phyloP scores from a whole-genome alignment of 192 early-diverging fungal genomes.

The Thamnidium elegans region DNA sequence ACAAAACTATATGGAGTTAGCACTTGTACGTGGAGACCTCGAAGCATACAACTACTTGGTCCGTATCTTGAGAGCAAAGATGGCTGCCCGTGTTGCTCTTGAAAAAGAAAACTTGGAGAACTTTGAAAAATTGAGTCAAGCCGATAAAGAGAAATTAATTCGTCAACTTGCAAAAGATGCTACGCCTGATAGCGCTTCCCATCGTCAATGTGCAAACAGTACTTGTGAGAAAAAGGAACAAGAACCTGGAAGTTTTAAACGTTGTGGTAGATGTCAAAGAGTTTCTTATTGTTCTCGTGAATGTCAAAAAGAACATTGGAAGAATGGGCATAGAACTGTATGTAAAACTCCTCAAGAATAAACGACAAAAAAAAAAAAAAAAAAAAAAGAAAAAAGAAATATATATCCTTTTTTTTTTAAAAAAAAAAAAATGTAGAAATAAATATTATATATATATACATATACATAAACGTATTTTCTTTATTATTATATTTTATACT shows the following conservation, averaged over 20 bases:
- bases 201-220: slow-evolving; percentile 34
- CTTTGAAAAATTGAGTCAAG: slow-evolving; percentile 31
- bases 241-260: slow-evolving; percentile 41
- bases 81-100: slow-evolving; percentile 35
- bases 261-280: slow-evolving; percentile 49
- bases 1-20: slow-evolving; percentile 49
- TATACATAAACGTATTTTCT: slow-evolving; percentile 2
- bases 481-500: too few species aligned
- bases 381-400: slow-evolving; percentile 4
- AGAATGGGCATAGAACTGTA: slow-evolving; percentile 43
- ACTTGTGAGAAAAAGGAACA: slow-evolving; percentile 44
- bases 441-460: slow-evolving; percentile 4
- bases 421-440: too few species aligned
- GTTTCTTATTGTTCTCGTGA: slow-evolving; percentile 49
- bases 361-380: not conserved
- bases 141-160: slow-evolving; percentile 28
- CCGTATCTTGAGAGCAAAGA: slow-evolving; percentile 42
- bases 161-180: slow-evolving; percentile 32
- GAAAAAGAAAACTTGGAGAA: slow-evolving; percentile 37
- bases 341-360: slow-evolving; percentile 21
- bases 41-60: slow-evolving; percentile 45
- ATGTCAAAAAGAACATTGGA: slow-evolving; percentile 54
- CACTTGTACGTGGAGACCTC: slow-evolving; percentile 45
- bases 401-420: not conserved
- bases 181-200: slow-evolving; percentile 25